Evolutionary conservation across 2,329 filamentous ascomycete genomes (phyloP).

Genomic region (Ophiostoma himal-ulmi): DNA sequence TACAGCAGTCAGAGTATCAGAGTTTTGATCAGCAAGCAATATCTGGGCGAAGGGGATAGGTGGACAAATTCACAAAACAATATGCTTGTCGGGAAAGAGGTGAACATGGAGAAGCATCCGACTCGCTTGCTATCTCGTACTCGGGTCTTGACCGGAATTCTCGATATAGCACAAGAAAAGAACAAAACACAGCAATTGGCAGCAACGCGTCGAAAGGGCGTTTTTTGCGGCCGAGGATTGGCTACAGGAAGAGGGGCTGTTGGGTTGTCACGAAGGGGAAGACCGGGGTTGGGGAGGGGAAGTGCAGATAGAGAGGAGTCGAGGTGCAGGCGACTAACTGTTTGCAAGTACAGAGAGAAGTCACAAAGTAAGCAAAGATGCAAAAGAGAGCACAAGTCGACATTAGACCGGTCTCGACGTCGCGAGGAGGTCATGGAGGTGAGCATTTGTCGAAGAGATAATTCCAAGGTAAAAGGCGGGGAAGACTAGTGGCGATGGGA

Average conservation of each 20-base stretch:
- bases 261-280: not conserved
- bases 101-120: not conserved
- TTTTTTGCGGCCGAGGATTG: not conserved
- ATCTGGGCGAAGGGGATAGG: not conserved
- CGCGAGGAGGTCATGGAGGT: not conserved
- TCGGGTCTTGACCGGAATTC: not conserved
- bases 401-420: not conserved
- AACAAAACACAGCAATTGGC: not conserved
- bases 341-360: not conserved
- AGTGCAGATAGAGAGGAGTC: not conserved
- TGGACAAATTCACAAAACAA: not conserved
- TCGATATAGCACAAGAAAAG: too few species aligned
- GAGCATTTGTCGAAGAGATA: not conserved
- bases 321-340: not conserved
- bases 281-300: not conserved
- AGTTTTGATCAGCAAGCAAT: not conserved
- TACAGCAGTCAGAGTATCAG: not conserved
- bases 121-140: not conserved
- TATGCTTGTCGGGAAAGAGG: not conserved
- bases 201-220: not conserved
- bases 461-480: not conserved
- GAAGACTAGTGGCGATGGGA: not conserved
- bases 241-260: not conserved
- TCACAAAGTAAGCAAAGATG: not conserved
- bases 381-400: not conserved